Percentiles rank a stretch among this genome's conserved stretches.
These are phyloP conservation scores for Pythium folliculosum DNA, from an alignment of 352 stramenopile species.

Conservation along the genomic window DNA sequence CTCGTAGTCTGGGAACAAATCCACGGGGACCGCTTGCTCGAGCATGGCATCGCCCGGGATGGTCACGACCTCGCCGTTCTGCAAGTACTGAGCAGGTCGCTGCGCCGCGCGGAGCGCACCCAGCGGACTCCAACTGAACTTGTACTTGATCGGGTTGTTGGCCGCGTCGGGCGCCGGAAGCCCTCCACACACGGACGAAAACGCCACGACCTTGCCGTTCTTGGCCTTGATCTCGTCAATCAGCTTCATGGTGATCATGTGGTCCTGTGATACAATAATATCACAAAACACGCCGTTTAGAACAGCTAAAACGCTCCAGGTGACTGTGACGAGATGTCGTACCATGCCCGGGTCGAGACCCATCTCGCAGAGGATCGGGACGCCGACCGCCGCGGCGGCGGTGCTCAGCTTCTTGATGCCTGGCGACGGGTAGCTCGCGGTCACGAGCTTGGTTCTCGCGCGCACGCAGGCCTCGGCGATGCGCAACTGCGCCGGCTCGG, in stretches of 20 bases:
- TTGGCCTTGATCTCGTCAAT: slow-evolving; percentile 79
- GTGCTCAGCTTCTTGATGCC: slow-evolving; percentile 63
- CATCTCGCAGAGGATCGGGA: slow-evolving; percentile 88
- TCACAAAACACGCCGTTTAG: not conserved
- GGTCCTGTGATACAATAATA: slow-evolving; percentile 39
- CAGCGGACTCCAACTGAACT: slow-evolving; percentile 91
- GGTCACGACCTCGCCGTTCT: slow-evolving; percentile 48
- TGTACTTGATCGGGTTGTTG: slow-evolving; percentile 92
- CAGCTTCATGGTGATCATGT: slow-evolving; percentile 89
- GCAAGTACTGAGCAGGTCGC: slow-evolving; percentile 59
- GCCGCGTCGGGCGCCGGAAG: slow-evolving; percentile 83
- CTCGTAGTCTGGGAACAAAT: slow-evolving; percentile 60
- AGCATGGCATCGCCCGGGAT: slow-evolving; percentile 65
- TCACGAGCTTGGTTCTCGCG: slow-evolving; percentile 74
- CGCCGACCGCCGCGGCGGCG: slow-evolving; percentile 46
- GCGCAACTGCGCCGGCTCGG: slow-evolving; percentile 72
- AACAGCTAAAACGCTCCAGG: not conserved
- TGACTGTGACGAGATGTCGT: not conserved
- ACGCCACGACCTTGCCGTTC: slow-evolving; percentile 60
- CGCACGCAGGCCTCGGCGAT: slow-evolving; percentile 71
- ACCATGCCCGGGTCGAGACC: slow-evolving; percentile 89
- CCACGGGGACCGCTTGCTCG: slow-evolving; percentile 34
- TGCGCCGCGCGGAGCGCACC: slow-evolving; percentile 48
- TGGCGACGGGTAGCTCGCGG: slow-evolving; percentile 88
- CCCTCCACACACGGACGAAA: slow-evolving; percentile 87